Base-by-base conservation (phyloP, 1,284 basidiomycete genomes). In the Athelia psychrophila region DNA sequence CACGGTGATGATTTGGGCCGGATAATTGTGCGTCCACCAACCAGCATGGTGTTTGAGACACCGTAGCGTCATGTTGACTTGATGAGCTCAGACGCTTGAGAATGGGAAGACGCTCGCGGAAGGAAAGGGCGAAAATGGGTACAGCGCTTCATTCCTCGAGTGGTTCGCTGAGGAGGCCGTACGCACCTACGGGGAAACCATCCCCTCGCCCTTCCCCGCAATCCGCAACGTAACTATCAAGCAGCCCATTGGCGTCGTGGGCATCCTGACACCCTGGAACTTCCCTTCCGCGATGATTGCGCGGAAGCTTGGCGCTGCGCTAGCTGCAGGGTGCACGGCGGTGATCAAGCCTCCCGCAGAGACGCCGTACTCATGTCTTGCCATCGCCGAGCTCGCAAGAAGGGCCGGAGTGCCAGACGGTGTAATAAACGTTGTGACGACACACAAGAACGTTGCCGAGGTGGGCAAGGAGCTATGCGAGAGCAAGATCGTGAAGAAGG, bases 301-400 rank as follows among this genome's bases (percentile, higher is more conserved):
- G 0, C 86, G 93, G 19, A 96, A 96, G 68, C 73, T 95, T 13
- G 92, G 84, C 16, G 88, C 94, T 24, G 93, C 93, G 15, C 82
- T 99, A 16, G 93, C 95, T 9, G 95, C 95, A 16, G 97, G 97
- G 22, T 99, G 97, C 69, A 98, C 96, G 0, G 81, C 86, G 1
- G 95, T 99, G 51, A 86, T 98, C 70, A 99, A 99, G 67, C 95
- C 95, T 2, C 89, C 97, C 2, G 83, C 95, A 1, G 96, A 99
- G 72, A 95, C 97, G 0, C 97, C 97, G 0, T 97, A 93, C 72
- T 95, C 94, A 33, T 87, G 89, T 16, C 81, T 99, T 19, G 97
- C 96, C 3, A 74, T 97, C 16, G 86, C 83, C 6, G 91, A 95
- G 89, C 82, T 98, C 24, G 84, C 87, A 16, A 79, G 81, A 47